Conservation (phyloP, 2,329 filamentous ascomycete genomes). For the Monosporascus sp. region DNA sequence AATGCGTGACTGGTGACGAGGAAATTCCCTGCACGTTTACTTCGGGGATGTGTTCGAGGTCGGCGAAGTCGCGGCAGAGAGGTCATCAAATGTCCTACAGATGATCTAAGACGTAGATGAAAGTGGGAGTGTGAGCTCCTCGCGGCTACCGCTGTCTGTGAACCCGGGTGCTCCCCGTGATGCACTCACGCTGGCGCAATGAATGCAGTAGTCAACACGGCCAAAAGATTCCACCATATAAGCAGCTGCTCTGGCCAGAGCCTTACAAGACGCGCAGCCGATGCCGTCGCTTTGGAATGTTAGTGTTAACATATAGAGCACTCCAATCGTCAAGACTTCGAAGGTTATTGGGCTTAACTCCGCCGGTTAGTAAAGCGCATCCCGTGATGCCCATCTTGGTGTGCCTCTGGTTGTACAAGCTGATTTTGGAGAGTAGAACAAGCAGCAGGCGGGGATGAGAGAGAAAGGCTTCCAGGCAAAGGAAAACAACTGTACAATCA, state of each 20-base stretch:
- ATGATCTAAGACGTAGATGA: not conserved
- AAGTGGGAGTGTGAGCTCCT: no score
- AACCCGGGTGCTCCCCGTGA: not conserved
- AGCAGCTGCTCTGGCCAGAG: slow-evolving; percentile 1
- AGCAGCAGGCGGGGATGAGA: no score
- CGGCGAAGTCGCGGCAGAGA: not conserved
- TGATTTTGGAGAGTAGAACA: no score
- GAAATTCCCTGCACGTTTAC: slow-evolving; percentile 11
- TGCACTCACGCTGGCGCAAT: not conserved
- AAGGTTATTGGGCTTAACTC: not conserved
- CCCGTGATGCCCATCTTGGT: slow-evolving; percentile 1
- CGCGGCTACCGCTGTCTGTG: no score
- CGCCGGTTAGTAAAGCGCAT: not conserved
- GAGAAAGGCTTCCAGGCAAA: no score
- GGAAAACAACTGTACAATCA: no score
- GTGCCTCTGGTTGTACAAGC: not conserved
- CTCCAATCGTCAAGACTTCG: not conserved
- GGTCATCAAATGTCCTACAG: not conserved
- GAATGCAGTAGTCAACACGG: slow-evolving; percentile 2
- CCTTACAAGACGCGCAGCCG: not conserved
- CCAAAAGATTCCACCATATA: not conserved
- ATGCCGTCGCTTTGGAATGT: not conserved
- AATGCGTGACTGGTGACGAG: slow-evolving; percentile 5
- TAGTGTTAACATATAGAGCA: not conserved
- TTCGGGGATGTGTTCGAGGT: slow-evolving; percentile 5